Base-by-base conservation (phyloP, 495 filamentous ascomycete genomes). In the Hypoxylon crocopeplum region DNA sequence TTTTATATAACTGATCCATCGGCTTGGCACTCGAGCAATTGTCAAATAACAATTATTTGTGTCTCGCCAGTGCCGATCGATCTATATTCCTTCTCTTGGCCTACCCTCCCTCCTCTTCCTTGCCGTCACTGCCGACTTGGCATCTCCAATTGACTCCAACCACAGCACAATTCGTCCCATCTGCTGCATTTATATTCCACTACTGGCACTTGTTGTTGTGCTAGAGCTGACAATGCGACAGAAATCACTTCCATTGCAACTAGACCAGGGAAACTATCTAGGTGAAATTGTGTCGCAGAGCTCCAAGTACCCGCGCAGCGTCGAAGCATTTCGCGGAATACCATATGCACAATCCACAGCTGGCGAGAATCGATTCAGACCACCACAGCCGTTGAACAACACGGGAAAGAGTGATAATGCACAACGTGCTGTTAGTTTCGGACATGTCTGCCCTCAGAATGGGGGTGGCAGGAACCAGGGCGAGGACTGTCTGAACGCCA, bases 291-390 rank as follows among this genome's bases (percentile, higher is more conserved):
- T 82, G 16, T 30, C 70, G 6, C 53, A 72, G 6, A 73, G 69
- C 42, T 58, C 70, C 11, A 56, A 59, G 25, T 73, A 71, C 30
- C 78, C 83, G 1, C 76, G 78, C 48, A 57, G 75, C 7, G 54
- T 87, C 17, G 82, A 88, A 37, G 79, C 62, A 6, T 88, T 82
- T 56, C 69, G 79, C n/a, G 85, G 85, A 12, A 77, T 88, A 50
- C 86, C 83, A 1, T 88, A 83, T 59, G 85, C 81, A 1, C 69
- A 82, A 44, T 74, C 79, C 0, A 83, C 85, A 0, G 71, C 69
- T 20, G 84, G 82, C 12, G 66, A 83, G 21, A 77, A 81, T 57
- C 78, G 85, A 39, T 87, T 86, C 69, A 75, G 69, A 29, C 79
- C 78, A 16, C 78, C 85, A 3, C 77, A 74, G 57, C 69, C 59